Conservation (phyloP, 192 early-diverging fungal genomes). For the Rhizophagus clarus region DNA sequence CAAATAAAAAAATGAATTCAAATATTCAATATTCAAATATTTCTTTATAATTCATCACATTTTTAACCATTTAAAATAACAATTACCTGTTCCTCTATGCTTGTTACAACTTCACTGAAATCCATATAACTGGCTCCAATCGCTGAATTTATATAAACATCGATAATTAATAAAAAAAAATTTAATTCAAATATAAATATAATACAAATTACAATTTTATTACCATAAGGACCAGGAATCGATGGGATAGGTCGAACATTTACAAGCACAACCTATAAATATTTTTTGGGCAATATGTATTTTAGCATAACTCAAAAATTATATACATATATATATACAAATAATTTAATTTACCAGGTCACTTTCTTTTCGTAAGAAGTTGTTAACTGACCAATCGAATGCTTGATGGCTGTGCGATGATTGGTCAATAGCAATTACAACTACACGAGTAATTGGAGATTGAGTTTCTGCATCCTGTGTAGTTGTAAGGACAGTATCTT, state of each 20-base stretch:
- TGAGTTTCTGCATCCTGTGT: conserved; percentile 12
- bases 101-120: conserved; percentile 35
- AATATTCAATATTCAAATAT: too few relatives aligned
- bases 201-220: background rate
- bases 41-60: too few relatives aligned
- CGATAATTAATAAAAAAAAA: background rate
- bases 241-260: conserved; percentile 41
- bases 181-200: background rate
- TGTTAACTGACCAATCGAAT: conserved; percentile 43
- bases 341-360: conserved; percentile 30
- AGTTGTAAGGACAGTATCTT: background rate
- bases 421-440: conserved; percentile 39
- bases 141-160: background rate
- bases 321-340: background rate
- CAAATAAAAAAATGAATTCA: too few relatives aligned
- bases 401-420: conserved; percentile 36
- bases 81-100: conserved; percentile 39
- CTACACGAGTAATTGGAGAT: conserved; percentile 28
- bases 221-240: conserved; percentile 34
- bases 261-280: conserved; percentile 37
- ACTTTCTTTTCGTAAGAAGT: conserved; percentile 38
- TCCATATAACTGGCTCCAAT: conserved; percentile 36
- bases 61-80: too few relatives aligned
- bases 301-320: too few relatives aligned
- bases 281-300: background rate